Conservation (phyloP, 129 eudicot genomes). For the Saposhnikovia divaricata region DNA sequence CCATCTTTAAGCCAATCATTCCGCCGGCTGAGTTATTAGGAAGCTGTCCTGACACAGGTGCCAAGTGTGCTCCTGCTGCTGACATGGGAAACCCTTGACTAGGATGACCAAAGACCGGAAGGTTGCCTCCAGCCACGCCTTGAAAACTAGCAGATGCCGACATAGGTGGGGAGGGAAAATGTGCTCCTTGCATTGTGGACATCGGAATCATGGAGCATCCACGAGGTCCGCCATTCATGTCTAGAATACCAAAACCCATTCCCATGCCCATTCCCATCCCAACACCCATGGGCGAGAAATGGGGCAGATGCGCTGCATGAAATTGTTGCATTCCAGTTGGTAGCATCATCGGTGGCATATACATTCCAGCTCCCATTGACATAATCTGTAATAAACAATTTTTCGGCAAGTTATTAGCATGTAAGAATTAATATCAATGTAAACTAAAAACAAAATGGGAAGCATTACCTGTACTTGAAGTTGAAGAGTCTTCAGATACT, state of each 20-base stretch:
- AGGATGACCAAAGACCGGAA: slow-evolving; percentile 45
- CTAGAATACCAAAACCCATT: slow-evolving; percentile 67
- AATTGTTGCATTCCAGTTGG: slow-evolving; percentile 76
- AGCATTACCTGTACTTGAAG: slow-evolving; percentile 87
- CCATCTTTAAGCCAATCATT: slow-evolving; percentile 17
- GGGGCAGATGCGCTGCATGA: slow-evolving; percentile 69
- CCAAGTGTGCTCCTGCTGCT: slow-evolving; percentile 36
- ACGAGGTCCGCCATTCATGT: slow-evolving; percentile 41
- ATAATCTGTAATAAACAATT: slow-evolving; percentile 42
- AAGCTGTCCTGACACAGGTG: slow-evolving; percentile 33
- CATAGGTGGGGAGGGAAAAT: slow-evolving; percentile 36
- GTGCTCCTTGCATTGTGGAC: slow-evolving; percentile 41
- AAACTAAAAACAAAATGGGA: background rate
- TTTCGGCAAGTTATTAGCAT: background rate
- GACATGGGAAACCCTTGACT: slow-evolving; percentile 58
- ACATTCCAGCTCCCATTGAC: slow-evolving; percentile 93
- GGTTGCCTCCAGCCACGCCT: slow-evolving; percentile 37
- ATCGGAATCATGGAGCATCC: slow-evolving; percentile 42
- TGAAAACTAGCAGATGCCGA: slow-evolving; percentile 32
- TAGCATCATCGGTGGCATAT: slow-evolving; percentile 87
- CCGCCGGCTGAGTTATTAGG: slow-evolving; percentile 29
- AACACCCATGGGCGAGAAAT: slow-evolving; percentile 69
- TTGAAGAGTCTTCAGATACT: slow-evolving; percentile 93
- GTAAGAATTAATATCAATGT: background rate
- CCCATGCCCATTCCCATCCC: slow-evolving; percentile 79